Base-by-base conservation (phyloP, 2,329 filamentous ascomycete species). In the Arthrobotrys iridis region DNA sequence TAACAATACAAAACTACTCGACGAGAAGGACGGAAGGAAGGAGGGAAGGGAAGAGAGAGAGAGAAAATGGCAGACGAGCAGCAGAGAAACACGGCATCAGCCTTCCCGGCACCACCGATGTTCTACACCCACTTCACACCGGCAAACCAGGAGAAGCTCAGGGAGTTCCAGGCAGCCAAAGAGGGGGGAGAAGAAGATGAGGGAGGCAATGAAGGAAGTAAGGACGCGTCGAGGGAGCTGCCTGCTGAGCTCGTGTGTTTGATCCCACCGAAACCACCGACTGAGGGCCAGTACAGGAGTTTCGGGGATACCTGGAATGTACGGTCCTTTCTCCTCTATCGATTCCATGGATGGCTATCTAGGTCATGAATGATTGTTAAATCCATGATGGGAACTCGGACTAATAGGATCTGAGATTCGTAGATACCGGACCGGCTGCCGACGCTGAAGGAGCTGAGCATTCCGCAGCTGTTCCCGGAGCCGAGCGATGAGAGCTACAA, bases 41-140 rank as follows among this genome's bases (percentile, higher is more conserved):
- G n/a, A n/a, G n/a, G n/a, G n/a, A n/a, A 11, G 30, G 26, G 43
- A 13, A 50, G 13, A 3, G 18, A 33, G 2, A 11, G 33, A 28
- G 18, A 30, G 4, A n/a, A 20, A 7, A 76, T 76, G 72, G 65
- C 64, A 10, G 72, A 76, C 35, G 72, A 76, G 22, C 83, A 77
- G 79, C 80, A 79, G 22, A 46, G 64, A 24, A 64, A 63, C 78
- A 83, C 63, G 79, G 86, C 88, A 24, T 88, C 90, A 22, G 88
- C 90, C 41, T 97, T 93, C 81, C 94, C 95, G 22, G 88, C 91
- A 60, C 95, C 95, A 24, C 95, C 95, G 24, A 89, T 90, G 0
- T 96, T 97, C 83, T 98, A 92, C 89, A 90, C 90, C 78, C 87
- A 91, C 81, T 98, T 98, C 83, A 97, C 92, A 0, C 82, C 88